Percentiles rank a stretch among this genome's conserved stretches.
These are phyloP conservation scores for Limtongia smithiae DNA, from an alignment of 805 yeast genomes.

Conservation along the genomic window DNA sequence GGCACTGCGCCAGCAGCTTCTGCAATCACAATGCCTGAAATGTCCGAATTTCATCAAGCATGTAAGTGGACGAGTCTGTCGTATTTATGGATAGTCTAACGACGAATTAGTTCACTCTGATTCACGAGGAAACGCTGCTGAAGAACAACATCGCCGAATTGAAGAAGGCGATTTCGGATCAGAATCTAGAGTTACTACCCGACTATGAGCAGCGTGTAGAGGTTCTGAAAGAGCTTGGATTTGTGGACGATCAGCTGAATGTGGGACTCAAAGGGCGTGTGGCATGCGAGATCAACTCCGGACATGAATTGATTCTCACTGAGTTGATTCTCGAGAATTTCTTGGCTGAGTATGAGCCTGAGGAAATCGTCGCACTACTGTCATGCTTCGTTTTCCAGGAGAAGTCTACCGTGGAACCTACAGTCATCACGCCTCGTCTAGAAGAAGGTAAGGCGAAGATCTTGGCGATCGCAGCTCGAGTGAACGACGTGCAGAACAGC, in stretches of 20 bases:
- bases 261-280: constrained; percentile 83
- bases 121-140: constrained; percentile 47
- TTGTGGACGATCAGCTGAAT: constrained; percentile 70
- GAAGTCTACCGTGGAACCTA: constrained; percentile 59
- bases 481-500: constrained; percentile 57
- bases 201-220: constrained; percentile 86
- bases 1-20: constrained; percentile 37
- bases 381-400: constrained; percentile 95
- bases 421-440: constrained; percentile 68
- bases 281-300: constrained; percentile 87
- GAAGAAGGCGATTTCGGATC: constrained; percentile 69
- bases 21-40: constrained; percentile 33
- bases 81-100: not conserved
- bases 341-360: constrained; percentile 88
- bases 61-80: constrained; percentile 4
- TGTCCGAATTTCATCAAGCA: constrained; percentile 37
- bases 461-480: constrained; percentile 60
- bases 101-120: constrained; percentile 35
- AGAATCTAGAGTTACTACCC: constrained; percentile 83
- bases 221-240: constrained; percentile 74
- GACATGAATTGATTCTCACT: constrained; percentile 85
- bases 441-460: constrained; percentile 61
- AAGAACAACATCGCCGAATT: constrained; percentile 52
- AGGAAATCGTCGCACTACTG: constrained; percentile 91
- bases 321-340: constrained; percentile 89